Base-by-base conservation (phyloP, 1,139 yeast species). In the Pichia sp. region DNA sequence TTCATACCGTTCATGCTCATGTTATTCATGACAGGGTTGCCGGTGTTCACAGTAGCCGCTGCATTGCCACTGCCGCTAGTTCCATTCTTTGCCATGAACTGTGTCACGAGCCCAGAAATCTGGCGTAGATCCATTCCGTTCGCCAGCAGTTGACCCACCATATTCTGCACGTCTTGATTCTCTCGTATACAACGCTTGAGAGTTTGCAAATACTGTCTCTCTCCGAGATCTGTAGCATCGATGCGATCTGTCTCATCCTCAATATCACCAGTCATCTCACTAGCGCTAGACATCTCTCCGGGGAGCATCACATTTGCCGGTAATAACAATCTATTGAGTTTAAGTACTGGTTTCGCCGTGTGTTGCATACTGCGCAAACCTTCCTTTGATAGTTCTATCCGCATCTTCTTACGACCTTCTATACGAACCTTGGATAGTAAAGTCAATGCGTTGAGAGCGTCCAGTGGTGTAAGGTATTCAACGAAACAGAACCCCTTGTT, bases 401-500 rank as follows among this genome's bases (percentile, higher is more conserved):
- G 58, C 24, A 77, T 52, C 41, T 62, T 67, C 35, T 64, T 61
- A 27, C 60, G 42, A 7, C 69, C 67, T 29, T 67, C 62, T 24
- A 75, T 53, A 34, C 64, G 60, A 6, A 76, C 58, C 43, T 69
- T 72, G 22, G 60, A 50, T 24, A 77, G 51, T 10, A 70, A 47
- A 2, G 53, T 51, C 29, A 71, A 47, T 1, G 78, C 84, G 30
- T 56, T 55, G 25, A 60, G 60, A 2, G 84, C 82, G 33, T 76
- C 77, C 29, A 57, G 62, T 2, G 77, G 69, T 15, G 60, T 53
- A 3, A 52, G 62, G 48, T 74, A 77, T 53, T 77, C 84, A 30
- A 77, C 70, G 51, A 77, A 77, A 45, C 80, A 72, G 49, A 68
- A 77, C 13, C 82, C 83, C 51, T 76, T 77, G 49, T 75, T 73